A percentile compares a stretch with the other conserved stretches of the same genome.
Conservation (phyloP, 805 yeast species). For the Saccharomycopsis selenospora region DNA sequence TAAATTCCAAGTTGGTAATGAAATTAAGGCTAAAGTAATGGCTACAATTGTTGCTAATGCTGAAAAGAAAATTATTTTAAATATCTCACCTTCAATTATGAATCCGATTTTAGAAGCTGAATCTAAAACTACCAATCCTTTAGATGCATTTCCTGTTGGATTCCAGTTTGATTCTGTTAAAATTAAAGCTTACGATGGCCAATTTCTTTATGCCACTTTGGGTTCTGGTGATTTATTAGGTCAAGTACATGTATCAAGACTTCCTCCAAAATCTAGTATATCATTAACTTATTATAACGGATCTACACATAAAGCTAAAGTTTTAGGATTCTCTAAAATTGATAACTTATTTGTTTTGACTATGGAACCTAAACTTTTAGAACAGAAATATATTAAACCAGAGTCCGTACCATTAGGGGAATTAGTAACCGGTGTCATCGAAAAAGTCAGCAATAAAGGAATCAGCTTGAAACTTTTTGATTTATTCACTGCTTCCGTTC, state of each 20-base stretch:
- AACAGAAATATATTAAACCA: slow-evolving; percentile 56
- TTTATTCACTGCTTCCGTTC: slow-evolving; percentile 67
- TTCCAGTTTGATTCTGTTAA: slow-evolving; percentile 52
- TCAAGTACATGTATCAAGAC: slow-evolving; percentile 70
- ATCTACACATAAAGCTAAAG: slow-evolving; percentile 67
- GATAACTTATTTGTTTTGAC: slow-evolving; percentile 67
- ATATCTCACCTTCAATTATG: slow-evolving; percentile 51
- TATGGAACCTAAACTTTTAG: slow-evolving; percentile 56
- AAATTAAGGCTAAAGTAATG: slow-evolving; percentile 60
- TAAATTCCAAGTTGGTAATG: slow-evolving; percentile 60
- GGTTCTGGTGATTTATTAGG: slow-evolving; percentile 50
- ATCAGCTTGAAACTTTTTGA: slow-evolving; percentile 59
- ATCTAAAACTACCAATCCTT: slow-evolving; percentile 31
- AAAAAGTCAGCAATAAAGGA: slow-evolving; percentile 53
- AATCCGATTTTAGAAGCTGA: slow-evolving; percentile 26
- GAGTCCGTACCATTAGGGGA: slow-evolving; percentile 77
- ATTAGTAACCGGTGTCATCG: slow-evolving; percentile 49
- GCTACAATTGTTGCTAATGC: slow-evolving; percentile 48
- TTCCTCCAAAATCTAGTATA: slow-evolving; percentile 33
- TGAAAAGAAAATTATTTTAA: slow-evolving; percentile 55
- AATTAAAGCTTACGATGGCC: slow-evolving; percentile 51
- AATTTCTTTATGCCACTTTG: slow-evolving; percentile 49
- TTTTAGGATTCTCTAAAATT: slow-evolving; percentile 56
- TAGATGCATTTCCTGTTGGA: slow-evolving; percentile 77
- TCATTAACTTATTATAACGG: slow-evolving; percentile 50